Evolutionary conservation across 106 monocot species (phyloP).

Genomic region (Dioscorea dumetorum): DNA sequence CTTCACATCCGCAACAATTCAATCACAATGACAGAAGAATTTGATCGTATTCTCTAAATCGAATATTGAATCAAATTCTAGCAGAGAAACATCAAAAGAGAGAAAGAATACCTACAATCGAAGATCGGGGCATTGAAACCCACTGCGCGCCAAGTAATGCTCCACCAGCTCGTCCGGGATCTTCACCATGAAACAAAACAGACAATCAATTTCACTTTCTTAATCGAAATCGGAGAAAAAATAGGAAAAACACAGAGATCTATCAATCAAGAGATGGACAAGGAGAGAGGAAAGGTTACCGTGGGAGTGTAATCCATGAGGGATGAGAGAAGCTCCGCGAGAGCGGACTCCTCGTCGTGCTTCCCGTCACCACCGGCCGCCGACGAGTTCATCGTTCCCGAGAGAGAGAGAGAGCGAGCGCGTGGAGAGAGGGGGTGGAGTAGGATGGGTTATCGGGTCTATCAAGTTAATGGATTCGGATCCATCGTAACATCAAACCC

Average conservation of each 20-base stretch:
- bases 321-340: conserved; percentile 91
- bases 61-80: too few relatives aligned
- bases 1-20: too few relatives aligned
- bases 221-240: too few relatives aligned
- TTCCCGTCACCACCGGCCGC: conserved; percentile 34
- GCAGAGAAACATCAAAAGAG: too few relatives aligned
- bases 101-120: conserved; percentile 48
- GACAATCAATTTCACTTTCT: background rate
- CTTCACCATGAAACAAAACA: conserved; percentile 17
- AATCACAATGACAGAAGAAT: too few relatives aligned
- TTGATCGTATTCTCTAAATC: too few relatives aligned
- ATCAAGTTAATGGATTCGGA: too few relatives aligned
- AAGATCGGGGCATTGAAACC: conserved; percentile 92
- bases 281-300: conserved; percentile 14
- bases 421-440: too few relatives aligned
- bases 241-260: background rate
- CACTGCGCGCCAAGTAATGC: conserved; percentile 81
- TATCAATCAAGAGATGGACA: background rate
- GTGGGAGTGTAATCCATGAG: conserved; percentile 97
- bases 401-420: too few relatives aligned
- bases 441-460: too few relatives aligned
- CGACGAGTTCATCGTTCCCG: conserved; percentile 8
- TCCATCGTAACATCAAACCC: too few relatives aligned
- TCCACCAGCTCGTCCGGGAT: conserved; percentile 96
- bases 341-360: conserved; percentile 82